phyloP scores from a whole-genome alignment of 139 green algal species.

The Desmodesmus armatus region DNA sequence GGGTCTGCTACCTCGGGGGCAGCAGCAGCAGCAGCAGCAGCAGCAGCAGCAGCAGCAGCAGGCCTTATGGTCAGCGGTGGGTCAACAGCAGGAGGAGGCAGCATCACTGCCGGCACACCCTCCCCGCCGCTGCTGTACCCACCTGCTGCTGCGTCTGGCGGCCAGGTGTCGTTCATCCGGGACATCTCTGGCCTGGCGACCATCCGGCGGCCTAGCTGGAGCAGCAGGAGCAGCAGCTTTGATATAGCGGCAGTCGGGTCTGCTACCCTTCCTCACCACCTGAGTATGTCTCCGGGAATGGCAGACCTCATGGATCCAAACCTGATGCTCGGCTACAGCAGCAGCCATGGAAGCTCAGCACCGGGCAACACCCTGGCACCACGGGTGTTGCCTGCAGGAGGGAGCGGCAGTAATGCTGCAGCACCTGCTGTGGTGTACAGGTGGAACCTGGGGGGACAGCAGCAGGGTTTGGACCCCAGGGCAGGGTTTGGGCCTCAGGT shows the following conservation, averaged over 20 bases:
- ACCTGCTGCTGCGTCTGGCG: too few species aligned
- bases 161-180: conserved; percentile 55
- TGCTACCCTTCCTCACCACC: conserved; percentile 1
- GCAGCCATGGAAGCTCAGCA: conserved; percentile 22
- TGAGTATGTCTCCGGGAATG: conserved; percentile 3
- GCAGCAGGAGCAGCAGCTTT: conserved; percentile 42
- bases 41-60: conserved; percentile 31
- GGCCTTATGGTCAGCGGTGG: too few species aligned
- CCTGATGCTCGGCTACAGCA: conserved; percentile 14
- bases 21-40: conserved; percentile 23
- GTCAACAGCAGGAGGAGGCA: not conserved
- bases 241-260: conserved; percentile 30
- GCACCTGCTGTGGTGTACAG: conserved; percentile 10
- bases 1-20: not conserved
- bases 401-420: not conserved
- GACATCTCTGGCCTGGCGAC: conserved; percentile 63
- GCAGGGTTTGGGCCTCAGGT: too few species aligned
- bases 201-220: conserved; percentile 66
- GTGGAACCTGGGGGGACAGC: not conserved
- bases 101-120: not conserved
- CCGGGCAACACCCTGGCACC: not conserved
- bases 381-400: not conserved
- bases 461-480: not conserved
- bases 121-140: conserved; percentile 1
- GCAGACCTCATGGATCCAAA: conserved; percentile 2